Conservation (phyloP, 1,284 basidiomycete genomes). For the Ganoderma meredithae region DNA sequence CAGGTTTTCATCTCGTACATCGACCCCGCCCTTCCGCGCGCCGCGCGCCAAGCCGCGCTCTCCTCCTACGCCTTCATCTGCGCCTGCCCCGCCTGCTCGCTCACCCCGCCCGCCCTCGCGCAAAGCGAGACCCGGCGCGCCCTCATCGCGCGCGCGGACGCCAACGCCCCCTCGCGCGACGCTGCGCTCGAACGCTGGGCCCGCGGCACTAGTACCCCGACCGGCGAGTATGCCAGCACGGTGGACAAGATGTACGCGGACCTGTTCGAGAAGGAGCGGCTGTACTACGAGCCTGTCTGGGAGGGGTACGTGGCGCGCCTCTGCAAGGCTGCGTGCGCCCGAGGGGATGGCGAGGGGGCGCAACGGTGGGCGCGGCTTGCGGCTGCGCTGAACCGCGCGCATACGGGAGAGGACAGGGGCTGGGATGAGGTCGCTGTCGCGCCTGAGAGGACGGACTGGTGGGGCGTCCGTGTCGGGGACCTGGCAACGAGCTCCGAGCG, state of each 20-base stretch:
- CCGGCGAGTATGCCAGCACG: conserved; percentile 12
- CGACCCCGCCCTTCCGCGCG: conserved; percentile 24
- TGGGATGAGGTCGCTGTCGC: conserved; percentile 28
- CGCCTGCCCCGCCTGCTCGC: conserved; percentile 28
- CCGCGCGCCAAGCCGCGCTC: conserved; percentile 22
- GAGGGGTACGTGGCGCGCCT: conserved; percentile 21
- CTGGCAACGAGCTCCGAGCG: not conserved
- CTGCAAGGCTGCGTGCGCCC: conserved; percentile 32
- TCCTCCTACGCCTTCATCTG: conserved; percentile 31
- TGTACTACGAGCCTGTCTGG: conserved; percentile 29
- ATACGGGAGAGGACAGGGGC: conserved; percentile 25
- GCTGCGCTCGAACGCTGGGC: conserved; percentile 26
- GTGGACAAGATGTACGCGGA: conserved; percentile 25
- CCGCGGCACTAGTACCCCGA: not conserved
- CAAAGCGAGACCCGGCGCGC: conserved; percentile 29
- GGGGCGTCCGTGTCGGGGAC: conserved; percentile 19
- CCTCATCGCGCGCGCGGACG: conserved; percentile 26
- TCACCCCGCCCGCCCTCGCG: conserved; percentile 15
- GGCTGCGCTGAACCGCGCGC: conserved; percentile 19
- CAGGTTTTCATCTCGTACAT: conserved; percentile 32
- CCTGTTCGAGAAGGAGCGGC: conserved; percentile 23
- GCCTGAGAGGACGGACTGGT: conserved; percentile 31
- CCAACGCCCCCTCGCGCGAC: conserved; percentile 14
- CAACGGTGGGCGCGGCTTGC: conserved; percentile 25
- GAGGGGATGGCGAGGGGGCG: conserved; percentile 28